Evolutionary conservation across 257 asterid genomes (phyloP), one percentile per base, ranked within the genome.

Genomic region (Hygrophila difformis): DNA sequence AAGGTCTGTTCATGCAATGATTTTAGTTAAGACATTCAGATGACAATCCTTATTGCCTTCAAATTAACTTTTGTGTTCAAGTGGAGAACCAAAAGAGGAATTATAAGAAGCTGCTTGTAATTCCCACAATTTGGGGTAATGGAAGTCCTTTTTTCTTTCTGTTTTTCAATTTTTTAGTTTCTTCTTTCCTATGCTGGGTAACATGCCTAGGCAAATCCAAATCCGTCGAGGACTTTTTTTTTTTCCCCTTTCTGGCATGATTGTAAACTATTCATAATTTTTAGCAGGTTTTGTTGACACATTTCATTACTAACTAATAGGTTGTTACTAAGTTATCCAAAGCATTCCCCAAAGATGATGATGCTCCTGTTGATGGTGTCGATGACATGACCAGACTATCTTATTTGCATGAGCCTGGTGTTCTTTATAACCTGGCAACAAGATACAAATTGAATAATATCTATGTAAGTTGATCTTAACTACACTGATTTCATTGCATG

Each of bases 341-440:
- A 59, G 64, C 79, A 49, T 80, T 73, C 60, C 94, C 95, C 26
- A 88, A 79, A 74, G 96, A 91, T 33, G 94, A 82, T 63, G 96
- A 85, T 71, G 94, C 93, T 39, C 94, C 92, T 44, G 69, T 82
- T 31, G 89, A 79, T 28, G 98, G 98, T 46, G 96, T 91, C 44
- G 94, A 91, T 71, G 98, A 85, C 67, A 91, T 91, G 98, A 91
- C 98, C 15, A 83, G 82, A 42, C 67, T 91, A 54, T 82, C 96
- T 34, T 91, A 91, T 82, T 59, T 91, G 77, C 93, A 91, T 17
- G 98, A 91, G 61, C 93, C 98, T 29, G 98, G 92, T 65, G 94
- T 91, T 37, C 61, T 91, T 64, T 96, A 91, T 72, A 85, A 85
- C 74, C 68, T 91, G 71, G 64, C 94, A 18, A 31, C 78, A 5